These are phyloP conservation scores for Emergomyces pasteurianus DNA, from an alignment of 2,329 filamentous ascomycete species.

Conservation along the genomic window DNA sequence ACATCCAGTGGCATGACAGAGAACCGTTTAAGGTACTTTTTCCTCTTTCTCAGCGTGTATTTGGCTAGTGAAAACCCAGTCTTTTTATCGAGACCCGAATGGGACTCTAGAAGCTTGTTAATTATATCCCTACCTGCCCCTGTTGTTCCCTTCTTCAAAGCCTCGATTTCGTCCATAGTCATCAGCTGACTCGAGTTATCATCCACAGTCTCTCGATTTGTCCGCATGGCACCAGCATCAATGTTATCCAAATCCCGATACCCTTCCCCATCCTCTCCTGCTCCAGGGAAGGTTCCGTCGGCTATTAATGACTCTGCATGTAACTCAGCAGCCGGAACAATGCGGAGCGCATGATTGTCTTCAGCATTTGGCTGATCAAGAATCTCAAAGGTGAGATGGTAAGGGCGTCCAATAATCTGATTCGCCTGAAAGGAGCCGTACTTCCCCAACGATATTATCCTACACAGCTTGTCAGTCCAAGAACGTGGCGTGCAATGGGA, in stretches of 20 bases:
- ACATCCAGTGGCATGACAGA: constrained; percentile 76
- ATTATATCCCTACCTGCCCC: constrained; percentile 81
- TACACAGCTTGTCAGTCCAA: constrained; percentile 30
- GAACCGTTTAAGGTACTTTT: constrained; percentile 85
- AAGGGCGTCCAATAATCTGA: constrained; percentile 79
- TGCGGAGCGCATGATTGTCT: constrained; percentile 53
- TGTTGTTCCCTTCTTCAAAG: constrained; percentile 58
- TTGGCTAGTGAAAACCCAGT: constrained; percentile 88
- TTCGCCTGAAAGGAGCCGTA: constrained; percentile 86
- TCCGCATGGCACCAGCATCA: constrained; percentile 43
- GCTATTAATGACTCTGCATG: constrained; percentile 62
- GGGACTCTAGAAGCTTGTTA: constrained; percentile 80
- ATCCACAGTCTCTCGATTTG: constrained; percentile 52
- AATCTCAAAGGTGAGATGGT: constrained; percentile 82
- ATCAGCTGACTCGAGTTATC: constrained; percentile 62
- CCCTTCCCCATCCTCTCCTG: constrained; percentile 24
- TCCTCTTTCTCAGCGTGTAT: constrained; percentile 87
- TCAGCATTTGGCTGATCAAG: constrained; percentile 57
- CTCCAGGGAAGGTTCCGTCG: constrained; percentile 22
- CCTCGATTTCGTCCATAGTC: constrained; percentile 58
- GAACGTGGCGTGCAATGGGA: constrained; percentile 15
- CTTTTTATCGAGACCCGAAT: constrained; percentile 85
- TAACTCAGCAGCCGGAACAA: constrained; percentile 70
- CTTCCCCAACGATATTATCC: constrained; percentile 80
- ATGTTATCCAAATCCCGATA: constrained; percentile 24